Evolutionary conservation across 257 asterid genomes (phyloP).

Genomic region (Sherardia arvensis): DNA sequence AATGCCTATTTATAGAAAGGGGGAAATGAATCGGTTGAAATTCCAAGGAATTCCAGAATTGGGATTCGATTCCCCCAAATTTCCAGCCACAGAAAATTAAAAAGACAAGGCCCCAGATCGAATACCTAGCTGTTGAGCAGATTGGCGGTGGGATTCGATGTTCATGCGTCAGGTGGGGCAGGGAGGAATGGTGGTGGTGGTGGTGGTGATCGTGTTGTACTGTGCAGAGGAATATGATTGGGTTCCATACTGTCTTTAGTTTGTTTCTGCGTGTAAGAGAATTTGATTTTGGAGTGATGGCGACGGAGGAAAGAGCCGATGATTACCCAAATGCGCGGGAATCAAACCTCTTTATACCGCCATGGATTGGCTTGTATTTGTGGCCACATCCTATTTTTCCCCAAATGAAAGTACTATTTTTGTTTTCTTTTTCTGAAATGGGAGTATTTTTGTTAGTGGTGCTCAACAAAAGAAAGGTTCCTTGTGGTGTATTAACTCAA

Average conservation of each 20-base stretch:
- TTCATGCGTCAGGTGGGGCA: not conserved
- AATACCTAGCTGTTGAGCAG: constrained; percentile 9
- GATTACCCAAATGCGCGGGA: not conserved
- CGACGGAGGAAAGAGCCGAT: not conserved
- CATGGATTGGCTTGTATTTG: no score
- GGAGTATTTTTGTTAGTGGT: not conserved
- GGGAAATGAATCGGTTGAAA: not conserved
- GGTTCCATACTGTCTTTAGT: constrained; percentile 1
- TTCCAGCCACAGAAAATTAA: not conserved
- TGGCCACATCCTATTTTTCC: not conserved
- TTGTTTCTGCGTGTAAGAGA: not conserved
- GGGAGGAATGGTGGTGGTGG: not conserved
- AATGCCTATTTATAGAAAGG: constrained; percentile 6
- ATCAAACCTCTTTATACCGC: not conserved
- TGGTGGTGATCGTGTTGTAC: not conserved
- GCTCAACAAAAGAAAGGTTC: not conserved
- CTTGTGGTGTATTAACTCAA: no score
- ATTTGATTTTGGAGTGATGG: not conserved
- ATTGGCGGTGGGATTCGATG: constrained; percentile 6
- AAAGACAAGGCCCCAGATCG: constrained; percentile 4
- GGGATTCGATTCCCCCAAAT: constrained; percentile 3
- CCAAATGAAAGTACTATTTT: not conserved
- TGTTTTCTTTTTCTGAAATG: not conserved
- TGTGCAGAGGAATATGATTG: not conserved
- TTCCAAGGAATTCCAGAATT: not conserved